Evolutionary conservation across 345 rosid genomes (phyloP), one percentile per base, ranked within the genome.

Genomic region (Crucihimalaya himalaica): DNA sequence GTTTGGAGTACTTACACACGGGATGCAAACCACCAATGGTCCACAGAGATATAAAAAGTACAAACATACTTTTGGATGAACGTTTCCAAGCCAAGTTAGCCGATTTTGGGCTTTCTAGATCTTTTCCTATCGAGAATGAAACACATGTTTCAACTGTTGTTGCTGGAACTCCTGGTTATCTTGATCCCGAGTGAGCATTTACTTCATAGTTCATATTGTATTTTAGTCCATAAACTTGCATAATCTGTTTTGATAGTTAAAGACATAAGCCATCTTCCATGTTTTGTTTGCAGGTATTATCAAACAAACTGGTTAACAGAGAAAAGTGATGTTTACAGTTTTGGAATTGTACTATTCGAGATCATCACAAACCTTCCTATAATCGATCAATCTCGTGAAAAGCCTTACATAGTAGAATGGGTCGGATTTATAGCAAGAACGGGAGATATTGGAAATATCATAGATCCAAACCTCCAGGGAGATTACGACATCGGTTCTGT

Each of bases 291-390:
- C 2, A 66, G 59, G 29, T 66, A 66, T 5, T 50, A 66, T 35
- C 19, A 35, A 21, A 50, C 45, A 14, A 50, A 66, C 20, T 50
- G 32, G 70, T 14, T 66, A 10, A 48, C 21, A 5, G 70, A 66
- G 6, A 66, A 66, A 6, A 66, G 70, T 50, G 59, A 66, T 48
- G 7, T 66, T 4, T 66, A 66, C 1, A 67, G 71, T 25, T 67
- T 67, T 11, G 62, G 71, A 53, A 52, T 67, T 53, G 71, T 67
- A n/a, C 8, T 67, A 0, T 16, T 67, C 37, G 71, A 67, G 50
- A 11, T 67, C 25, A 53, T 52, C 6, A 37, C 70, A 48, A 35
- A 37, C 29, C 19, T 19, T 6, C 52, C 6, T 6, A 27, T 68
- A 14, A 67, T 53, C 6, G 8, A 67, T 1, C 37, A 25, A 53